Conservation (phyloP, 345 rosid species). For the Psidium friedrichsthalianum region DNA sequence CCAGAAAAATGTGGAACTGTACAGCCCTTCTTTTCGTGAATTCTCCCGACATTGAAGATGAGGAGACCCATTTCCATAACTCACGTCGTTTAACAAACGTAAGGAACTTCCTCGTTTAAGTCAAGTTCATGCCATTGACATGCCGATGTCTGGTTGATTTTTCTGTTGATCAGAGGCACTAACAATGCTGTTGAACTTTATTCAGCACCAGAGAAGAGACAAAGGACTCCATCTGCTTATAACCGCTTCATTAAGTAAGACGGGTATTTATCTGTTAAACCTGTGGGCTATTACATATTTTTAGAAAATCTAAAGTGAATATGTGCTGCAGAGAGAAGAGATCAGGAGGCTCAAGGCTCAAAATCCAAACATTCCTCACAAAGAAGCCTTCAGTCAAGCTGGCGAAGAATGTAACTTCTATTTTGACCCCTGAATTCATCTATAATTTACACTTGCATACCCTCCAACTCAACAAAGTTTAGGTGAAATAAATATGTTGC, state of each 20-base stretch:
- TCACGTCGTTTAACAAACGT: slow-evolving; percentile 84
- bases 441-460: neutral
- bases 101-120: slow-evolving; percentile 3
- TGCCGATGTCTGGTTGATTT: neutral
- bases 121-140: neutral
- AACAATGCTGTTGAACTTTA: neutral
- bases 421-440: neutral
- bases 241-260: slow-evolving; percentile 91
- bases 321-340: slow-evolving; percentile 74
- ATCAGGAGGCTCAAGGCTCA: slow-evolving; percentile 87
- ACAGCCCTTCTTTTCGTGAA: slow-evolving; percentile 32
- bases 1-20: slow-evolving; percentile 14
- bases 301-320: neutral
- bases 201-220: slow-evolving; percentile 95
- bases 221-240: slow-evolving; percentile 95
- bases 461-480: neutral
- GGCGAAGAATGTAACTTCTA: slow-evolving; percentile 74
- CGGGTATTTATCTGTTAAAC: neutral
- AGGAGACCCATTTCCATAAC: slow-evolving; percentile 28
- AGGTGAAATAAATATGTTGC: neutral
- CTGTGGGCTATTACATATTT: neutral
- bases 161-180: neutral
- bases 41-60: slow-evolving; percentile 68
- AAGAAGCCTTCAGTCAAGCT: slow-evolving; percentile 96
- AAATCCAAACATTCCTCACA: slow-evolving; percentile 90